Evolutionary conservation across 768 basidiomycete genomes (phyloP).

Genomic region (Coprinellus micaceus): DNA sequence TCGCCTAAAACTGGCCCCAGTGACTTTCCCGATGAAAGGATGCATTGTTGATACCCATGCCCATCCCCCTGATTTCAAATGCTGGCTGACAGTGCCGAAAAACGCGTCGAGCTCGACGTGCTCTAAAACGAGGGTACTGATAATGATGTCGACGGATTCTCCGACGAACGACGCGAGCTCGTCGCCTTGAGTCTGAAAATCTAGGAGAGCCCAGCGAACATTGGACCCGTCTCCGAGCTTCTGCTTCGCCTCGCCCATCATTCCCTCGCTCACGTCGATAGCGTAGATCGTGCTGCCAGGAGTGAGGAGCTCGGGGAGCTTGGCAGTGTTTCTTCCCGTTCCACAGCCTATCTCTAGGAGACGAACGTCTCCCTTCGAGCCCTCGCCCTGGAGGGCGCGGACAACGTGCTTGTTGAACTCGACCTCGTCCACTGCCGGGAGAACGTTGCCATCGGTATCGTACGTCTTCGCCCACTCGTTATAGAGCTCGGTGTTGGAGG

Average conservation of each 20-base stretch:
- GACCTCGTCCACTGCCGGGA: background rate
- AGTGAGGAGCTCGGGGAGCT: background rate
- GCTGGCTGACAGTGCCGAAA: background rate
- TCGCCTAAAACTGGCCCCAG: slow-evolving; percentile 3
- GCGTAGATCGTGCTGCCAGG: slow-evolving; percentile 9
- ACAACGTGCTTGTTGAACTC: background rate
- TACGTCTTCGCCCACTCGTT: background rate
- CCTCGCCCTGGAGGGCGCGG: background rate
- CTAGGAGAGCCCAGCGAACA: slow-evolving; percentile 7
- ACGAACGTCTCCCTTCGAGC: background rate
- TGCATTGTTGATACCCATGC: slow-evolving; percentile 13
- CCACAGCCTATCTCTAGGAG: background rate
- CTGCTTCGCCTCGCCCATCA: slow-evolving; percentile 7
- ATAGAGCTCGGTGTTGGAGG: background rate
- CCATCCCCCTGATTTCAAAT: slow-evolving; percentile 8
- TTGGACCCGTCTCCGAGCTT: background rate
- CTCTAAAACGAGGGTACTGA: slow-evolving; percentile 13
- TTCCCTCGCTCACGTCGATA: slow-evolving; percentile 9
- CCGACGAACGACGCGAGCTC: slow-evolving; percentile 5
- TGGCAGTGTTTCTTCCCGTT: background rate
- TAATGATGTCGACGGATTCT: slow-evolving; percentile 4
- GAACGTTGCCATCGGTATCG: background rate
- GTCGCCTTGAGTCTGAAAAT: slow-evolving; percentile 4
- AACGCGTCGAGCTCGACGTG: slow-evolving; percentile 9
- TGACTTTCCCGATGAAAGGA: slow-evolving; percentile 3